Conservation (phyloP, 192 early-diverging fungal genomes). For the Gonapodya sp. region DNA sequence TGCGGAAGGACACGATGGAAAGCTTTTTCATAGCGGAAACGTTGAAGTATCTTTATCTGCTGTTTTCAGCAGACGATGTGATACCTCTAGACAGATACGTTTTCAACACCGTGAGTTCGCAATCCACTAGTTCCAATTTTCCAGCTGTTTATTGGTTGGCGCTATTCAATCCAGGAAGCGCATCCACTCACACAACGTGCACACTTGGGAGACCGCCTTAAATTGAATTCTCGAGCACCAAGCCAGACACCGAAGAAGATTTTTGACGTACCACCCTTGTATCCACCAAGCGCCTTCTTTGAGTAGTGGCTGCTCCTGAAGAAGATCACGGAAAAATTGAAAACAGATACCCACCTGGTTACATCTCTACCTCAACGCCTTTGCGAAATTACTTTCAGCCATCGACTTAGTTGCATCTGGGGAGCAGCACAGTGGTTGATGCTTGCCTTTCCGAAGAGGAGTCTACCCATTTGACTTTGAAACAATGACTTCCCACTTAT, state of each 20-base stretch:
- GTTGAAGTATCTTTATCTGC: neutral
- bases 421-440: no score
- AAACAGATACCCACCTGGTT: no score
- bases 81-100: constrained; percentile 25
- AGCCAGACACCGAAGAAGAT: neutral
- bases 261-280: neutral
- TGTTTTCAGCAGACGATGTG: constrained; percentile 18
- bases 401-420: no score
- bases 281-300: neutral
- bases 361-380: no score
- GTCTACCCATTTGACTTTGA: no score
- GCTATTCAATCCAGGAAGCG: neutral
- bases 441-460: no score
- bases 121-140: no score
- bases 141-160: neutral
- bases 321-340: no score
- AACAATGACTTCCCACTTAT: no score
- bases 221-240: neutral
- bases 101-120: constrained; percentile 1
- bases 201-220: neutral
- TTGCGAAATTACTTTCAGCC: no score
- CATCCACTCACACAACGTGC: neutral
- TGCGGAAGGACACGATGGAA: constrained; percentile 3
- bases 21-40: constrained; percentile 9
- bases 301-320: neutral